Evolutionary conservation across 2,329 filamentous ascomycete genomes (phyloP), one percentile per base, ranked within the genome.

Genomic region (Metarhizium robertsii): DNA sequence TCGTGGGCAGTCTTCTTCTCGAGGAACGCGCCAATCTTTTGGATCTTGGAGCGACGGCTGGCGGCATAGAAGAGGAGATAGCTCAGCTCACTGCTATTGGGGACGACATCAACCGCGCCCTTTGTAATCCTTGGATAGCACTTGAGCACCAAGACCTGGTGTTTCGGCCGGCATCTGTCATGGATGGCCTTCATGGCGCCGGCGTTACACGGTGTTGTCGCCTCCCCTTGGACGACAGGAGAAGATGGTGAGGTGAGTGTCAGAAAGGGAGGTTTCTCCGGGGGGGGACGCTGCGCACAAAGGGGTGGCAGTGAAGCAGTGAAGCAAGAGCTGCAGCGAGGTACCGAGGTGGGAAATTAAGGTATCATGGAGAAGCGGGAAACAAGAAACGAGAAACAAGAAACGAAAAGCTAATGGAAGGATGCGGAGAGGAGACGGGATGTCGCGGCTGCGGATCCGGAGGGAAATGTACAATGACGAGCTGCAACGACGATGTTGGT

Each of bases 41-140:
- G 90, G 64, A 97, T 85, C 79, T 97, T 99, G 73, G 89, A 92
- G 61, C 90, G 86, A 58, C 92, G 89, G 64, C 92, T 96, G 68
- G 89, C 95, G 59, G 90, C 91, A 77, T 99, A 97, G 79, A 95
- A 97, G 54, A 97, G 84, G 61, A 99, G 83, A 70, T 97, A 97
- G 73, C 90, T 95, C 60, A 99, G 83, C 77, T 99, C 94, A 74
- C 90, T 95, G 62, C 90, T 90, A 73, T 97, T 97, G 48, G 94
- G 92, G 74, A 92, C 95, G 67, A 96, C 90, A 66, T 96, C 90
- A 68, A 92, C 87, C 59, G 89, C 86, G 53, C 90, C 90, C 75
- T 96, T 97, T 61, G 89, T 89, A 61, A 89, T 92, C 63, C 88
- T 87, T 45, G 94, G 94, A 71, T 96, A 99, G 78, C 92, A 97